phyloP scores from a whole-genome alignment of 2,329 filamentous ascomycete genomes.

The Emmonsiellopsis sp. region DNA sequence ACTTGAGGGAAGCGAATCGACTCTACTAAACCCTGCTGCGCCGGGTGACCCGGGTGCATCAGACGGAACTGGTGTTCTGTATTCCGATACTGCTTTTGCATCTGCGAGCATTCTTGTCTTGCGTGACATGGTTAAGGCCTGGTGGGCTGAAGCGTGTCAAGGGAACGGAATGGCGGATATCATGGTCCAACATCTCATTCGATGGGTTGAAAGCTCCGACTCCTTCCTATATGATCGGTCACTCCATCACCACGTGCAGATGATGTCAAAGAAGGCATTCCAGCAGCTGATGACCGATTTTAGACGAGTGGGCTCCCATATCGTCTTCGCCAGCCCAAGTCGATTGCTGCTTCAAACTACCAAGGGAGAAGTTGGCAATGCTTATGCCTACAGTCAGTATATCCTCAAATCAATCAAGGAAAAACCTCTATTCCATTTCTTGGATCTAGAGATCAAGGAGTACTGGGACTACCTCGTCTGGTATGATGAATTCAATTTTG shows the following conservation, averaged over 20 bases:
- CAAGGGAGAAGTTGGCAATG: conserved; percentile 93
- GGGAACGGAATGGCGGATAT: conserved; percentile 93
- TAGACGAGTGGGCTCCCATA: conserved; percentile 83
- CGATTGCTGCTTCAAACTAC: conserved; percentile 88
- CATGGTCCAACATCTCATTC: conserved; percentile 92
- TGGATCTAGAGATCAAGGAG: conserved; percentile 94
- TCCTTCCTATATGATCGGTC: conserved; percentile 94
- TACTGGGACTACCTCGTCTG: conserved; percentile 99
- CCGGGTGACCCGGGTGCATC: conserved; percentile 47
- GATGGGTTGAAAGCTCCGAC: conserved; percentile 90
- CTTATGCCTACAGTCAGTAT: conserved; percentile 93
- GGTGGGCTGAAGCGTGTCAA: conserved; percentile 91
- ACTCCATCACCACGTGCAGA: conserved; percentile 93
- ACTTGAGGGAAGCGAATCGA: conserved; percentile 77
- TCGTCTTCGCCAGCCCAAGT: conserved; percentile 89
- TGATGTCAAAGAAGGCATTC: conserved; percentile 96
- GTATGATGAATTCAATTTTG: conserved; percentile 99
- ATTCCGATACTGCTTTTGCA: conserved; percentile 86
- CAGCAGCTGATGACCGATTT: conserved; percentile 97
- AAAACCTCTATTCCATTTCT: conserved; percentile 92
- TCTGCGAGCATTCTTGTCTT: conserved; percentile 82
- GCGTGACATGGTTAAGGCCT: conserved; percentile 95
- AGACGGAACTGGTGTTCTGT: conserved; percentile 60
- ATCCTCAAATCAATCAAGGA: conserved; percentile 95
- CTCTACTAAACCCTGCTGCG: conserved; percentile 72